phyloP scores from a whole-genome alignment of 2,329 filamentous ascomycete species.

The Pseudogymnoascus sp. region DNA sequence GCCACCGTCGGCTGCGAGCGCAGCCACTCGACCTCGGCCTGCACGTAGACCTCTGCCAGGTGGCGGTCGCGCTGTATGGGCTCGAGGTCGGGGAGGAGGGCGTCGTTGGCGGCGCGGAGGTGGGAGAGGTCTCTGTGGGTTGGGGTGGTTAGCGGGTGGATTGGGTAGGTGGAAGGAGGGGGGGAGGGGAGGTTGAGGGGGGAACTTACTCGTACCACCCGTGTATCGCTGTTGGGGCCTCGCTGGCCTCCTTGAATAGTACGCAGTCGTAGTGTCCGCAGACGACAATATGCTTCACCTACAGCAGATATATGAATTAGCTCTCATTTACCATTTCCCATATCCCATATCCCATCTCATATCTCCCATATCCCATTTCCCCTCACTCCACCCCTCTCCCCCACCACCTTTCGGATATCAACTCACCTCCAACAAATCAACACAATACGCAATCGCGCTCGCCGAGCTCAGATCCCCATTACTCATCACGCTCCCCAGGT shows the following conservation, averaged over 20 bases:
- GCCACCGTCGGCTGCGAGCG: conserved; percentile 50
- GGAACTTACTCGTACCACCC: conserved; percentile 41
- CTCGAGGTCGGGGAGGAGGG: conserved; percentile 4
- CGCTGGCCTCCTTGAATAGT: conserved; percentile 38
- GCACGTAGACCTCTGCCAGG: conserved; percentile 55
- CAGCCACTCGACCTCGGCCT: conserved; percentile 46
- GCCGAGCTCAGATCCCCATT: conserved; percentile 50
- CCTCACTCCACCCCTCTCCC: background rate
- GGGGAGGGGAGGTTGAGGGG: conserved; percentile 11
- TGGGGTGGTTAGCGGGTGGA: background rate
- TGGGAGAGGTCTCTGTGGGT: conserved; percentile 17
- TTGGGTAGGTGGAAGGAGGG: background rate
- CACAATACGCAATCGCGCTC: conserved; percentile 56
- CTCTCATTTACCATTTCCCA: too few relatives aligned
- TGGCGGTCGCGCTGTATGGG: conserved; percentile 38
- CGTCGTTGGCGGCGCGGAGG: conserved; percentile 17
- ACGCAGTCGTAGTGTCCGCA: conserved; percentile 48
- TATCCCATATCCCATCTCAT: background rate
- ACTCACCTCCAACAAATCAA: conserved; percentile 49
- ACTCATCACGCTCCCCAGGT: conserved; percentile 59
- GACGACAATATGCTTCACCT: conserved; percentile 47
- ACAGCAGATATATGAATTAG: background rate
- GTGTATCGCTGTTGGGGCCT: conserved; percentile 37
- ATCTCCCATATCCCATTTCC: background rate
- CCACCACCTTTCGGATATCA: background rate